Evolutionary conservation across 805 yeast species (phyloP), one percentile per base, ranked within the genome.

Genomic region (Hemisphaericaspora nanyangensis): DNA sequence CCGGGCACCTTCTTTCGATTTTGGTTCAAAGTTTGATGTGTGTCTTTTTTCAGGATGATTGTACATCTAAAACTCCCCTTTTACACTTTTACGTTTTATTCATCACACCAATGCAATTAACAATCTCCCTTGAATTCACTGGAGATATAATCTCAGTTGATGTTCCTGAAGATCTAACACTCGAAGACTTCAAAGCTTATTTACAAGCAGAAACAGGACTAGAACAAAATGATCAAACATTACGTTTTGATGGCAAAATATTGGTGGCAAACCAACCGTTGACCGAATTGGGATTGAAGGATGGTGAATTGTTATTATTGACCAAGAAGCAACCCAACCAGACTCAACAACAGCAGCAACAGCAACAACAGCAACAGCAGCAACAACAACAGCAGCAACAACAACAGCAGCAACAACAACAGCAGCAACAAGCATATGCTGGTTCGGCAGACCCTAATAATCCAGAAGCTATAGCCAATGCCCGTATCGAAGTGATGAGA

Each of bases 101-200:
- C n/a, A n/a, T n/a, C n/a, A n/a, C n/a, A n/a, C n/a, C n/a, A 4
- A 60, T 60, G 65, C 55, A 55, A 35, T 31, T 60, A 5, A 57
- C 61, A 2, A 46, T 60, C 5, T 51, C 55, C 10, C 47, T 50
- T 34, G 61, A 55, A 34, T 19, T 42, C n/a, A 48, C 42, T 22
- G 60, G 55, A 18, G 54, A 50, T 8, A 51, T 62, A 4, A 41
- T 65, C n/a, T 35, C 60, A 3, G 70, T 85, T 1, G 95, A 88
- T 37, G 72, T 87, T 4, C 74, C 86, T 4, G 75, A 65, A 1
- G 83, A 81, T 11, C 72, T 88, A 68, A 56, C 78, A 0, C 55
- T 88, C 7, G 67, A 58, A 11, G 96, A 89, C 55, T 72, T 90
- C 47, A 71, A 76, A 43, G 95, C 91, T 0, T 79, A 82, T 46